Evolutionary conservation across 345 rosid genomes (phyloP), one percentile per base, ranked within the genome.

Genomic region (Populus tremula): DNA sequence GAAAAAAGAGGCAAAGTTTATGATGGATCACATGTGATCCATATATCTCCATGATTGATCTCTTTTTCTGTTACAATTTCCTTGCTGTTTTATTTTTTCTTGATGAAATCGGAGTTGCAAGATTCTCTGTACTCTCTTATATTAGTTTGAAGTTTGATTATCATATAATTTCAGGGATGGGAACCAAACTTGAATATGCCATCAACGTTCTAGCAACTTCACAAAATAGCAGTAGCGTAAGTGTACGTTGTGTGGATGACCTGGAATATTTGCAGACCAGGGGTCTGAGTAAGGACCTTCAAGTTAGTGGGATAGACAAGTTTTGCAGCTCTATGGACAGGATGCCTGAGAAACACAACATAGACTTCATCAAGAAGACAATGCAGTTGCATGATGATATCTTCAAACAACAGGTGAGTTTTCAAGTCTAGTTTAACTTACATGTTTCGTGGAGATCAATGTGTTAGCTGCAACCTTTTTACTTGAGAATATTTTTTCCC

Each of bases 301-400:
- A 67, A 36, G 72, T 71, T n/a, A 67, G 38, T 79, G 75, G 81
- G 65, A 9, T 53, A 18, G 66, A 75, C 75, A 78, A 77, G 67
- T 72, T 61, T 70, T 16, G 18, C 16, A 70, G 66, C 69, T 80
- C 82, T 80, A 89, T 87, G 89, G 89, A 85, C 77, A 85, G 75
- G 81, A 75, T 79, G 76, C 86, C 88, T 21, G 85, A 86, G 23
- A 84, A 83, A 64, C 85, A 85, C 78, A 82, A 77, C 82, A 73
- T 75, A 39, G 93, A 93, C 64, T 84, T 91, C 77, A 88, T 93
- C 77, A 88, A 82, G 82, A 81, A 82, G 74, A 94, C 94, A 80
- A 92, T 94, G 94, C 93, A 88, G 90, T 79, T 87, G 77, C 98
- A 94, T 27, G 97, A 94, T 79, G 87, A 84, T 49, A 74, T 84